Conservation (phyloP, 1,139 yeast species). For the Kodamaea ohmeri region DNA sequence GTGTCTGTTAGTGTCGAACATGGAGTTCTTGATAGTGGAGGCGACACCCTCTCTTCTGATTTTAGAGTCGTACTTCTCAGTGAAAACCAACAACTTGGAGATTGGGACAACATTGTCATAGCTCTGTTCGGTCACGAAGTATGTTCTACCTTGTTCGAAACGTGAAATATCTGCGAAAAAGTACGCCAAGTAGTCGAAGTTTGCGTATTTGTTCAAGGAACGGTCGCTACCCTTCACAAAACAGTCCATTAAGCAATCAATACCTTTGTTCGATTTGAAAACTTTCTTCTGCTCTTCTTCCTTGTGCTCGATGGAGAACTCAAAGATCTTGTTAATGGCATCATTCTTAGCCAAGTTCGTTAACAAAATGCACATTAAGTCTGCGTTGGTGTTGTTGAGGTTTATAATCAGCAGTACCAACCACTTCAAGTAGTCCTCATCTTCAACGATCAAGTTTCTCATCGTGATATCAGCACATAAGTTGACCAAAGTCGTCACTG, state of each 20-base stretch:
- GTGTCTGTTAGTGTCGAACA: constrained; percentile 78
- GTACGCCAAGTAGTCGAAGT: constrained; percentile 79
- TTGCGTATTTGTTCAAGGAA: constrained; percentile 66
- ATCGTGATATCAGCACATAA: constrained; percentile 70
- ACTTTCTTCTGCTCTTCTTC: constrained; percentile 30
- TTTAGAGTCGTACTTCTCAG: constrained; percentile 74
- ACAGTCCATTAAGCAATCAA: constrained; percentile 85
- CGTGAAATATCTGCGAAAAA: constrained; percentile 91
- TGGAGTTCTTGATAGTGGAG: constrained; percentile 83
- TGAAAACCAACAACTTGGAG: constrained; percentile 76
- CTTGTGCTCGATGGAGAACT: constrained; percentile 37
- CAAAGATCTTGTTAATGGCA: constrained; percentile 54
- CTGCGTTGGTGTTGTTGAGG: constrained; percentile 65
- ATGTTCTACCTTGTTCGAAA: constrained; percentile 64
- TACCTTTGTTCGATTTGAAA: constrained; percentile 57
- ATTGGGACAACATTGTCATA: constrained; percentile 81
- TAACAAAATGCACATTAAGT: constrained; percentile 77
- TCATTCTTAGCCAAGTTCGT: constrained; percentile 84
- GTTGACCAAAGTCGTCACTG: constrained; percentile 79
- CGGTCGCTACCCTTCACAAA: constrained; percentile 84
- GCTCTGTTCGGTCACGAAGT: constrained; percentile 65
- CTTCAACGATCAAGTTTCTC: constrained; percentile 63
- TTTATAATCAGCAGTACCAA: constrained; percentile 55
- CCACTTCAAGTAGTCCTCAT: constrained; percentile 55
- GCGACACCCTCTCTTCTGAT: constrained; percentile 91